Base-by-base conservation (phyloP, 2,329 filamentous ascomycete species). In the Aspergillus ustus region DNA sequence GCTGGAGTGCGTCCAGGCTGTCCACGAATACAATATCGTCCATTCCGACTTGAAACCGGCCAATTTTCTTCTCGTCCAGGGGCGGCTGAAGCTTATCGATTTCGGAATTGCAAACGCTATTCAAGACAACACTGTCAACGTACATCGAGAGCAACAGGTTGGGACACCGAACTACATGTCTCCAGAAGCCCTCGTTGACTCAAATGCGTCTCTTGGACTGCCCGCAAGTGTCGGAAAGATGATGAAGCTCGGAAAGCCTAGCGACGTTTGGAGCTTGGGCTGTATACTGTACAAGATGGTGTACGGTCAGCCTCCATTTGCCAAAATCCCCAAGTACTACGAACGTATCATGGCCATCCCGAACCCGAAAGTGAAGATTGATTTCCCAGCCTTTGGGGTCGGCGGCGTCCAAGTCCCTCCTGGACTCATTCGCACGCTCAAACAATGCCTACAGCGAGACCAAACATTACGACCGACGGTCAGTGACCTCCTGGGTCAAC, bases 121-220 rank as follows among this genome's bases (percentile, higher is more conserved):
- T 70, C 91, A 96, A 78, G 95, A 98, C 74, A 88, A 97, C 78
- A 99, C 95, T 0, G 91, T 97, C 77, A 99, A 99, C 69, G 93
- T 99, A 11, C 95, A 99, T 78, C 91, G 95, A 61, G 95, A 99
- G 74, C 91, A 90, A 11, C 93, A 98, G 78, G 89, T 98, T 65
- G 95, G 96, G 60, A 99, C 95, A 0, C 93, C 95, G 3, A 99
- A 96, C 77, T 99, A 97, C 82, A 99, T 99, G 95, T 96, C 92
- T 1, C 95, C 95, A 0, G 95, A 99, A 78, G 93, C 91, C 2
- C 85, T 99, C 52, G 88, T 96, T 74, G 95, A 98, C 77, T 91
- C 89, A 28, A 96, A 96, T 68, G 89, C 88, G 57, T 76, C 82
- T 19, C 78, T 81, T 59, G 87, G 82, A 62, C 69, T 78, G 57